Base-by-base conservation (phyloP, 1,284 basidiomycete species). In the Violaceomyces palustris region DNA sequence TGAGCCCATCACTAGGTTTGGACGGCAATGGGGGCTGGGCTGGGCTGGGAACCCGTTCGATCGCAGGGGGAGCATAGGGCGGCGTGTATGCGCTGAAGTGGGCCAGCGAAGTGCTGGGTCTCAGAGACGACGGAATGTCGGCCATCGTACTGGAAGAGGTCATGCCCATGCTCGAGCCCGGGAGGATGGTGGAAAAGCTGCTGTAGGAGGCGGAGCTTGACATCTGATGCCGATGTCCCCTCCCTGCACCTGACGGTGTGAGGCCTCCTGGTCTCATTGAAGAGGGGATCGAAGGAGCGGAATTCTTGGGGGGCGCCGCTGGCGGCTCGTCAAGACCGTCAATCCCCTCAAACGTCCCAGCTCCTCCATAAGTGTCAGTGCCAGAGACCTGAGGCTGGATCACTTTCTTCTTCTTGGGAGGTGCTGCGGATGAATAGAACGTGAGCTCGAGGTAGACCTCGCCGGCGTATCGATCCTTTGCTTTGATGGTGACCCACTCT, bases 401-500 rank as follows among this genome's bases (percentile, higher is more conserved):
- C 4, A 27, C 14, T n/a, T 51, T 50, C 35, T 61, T 64, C 28
- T 42, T 58, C 42, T 58, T 60, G 27, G 67, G 67, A 6, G 65
- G 64, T 12, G 67, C 64, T 10, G 54, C 63, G 19, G 64, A 52
- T 4, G 63, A 66, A 36, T 72, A 72, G 33, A 69, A 72, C 27
- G 70, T 72, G 32, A 72, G 61, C 43, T 72, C 70, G 39, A 72
- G 58, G 21, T 68, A 72, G 25, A 72, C 67, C 40, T 72, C 69
- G 26, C 70, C 70, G 14, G 64, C 62, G 35, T 67, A 71, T 10
- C 67, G 64, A 29, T 64, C 69, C 23, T 67, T 68, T 9, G 63
- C 52, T 33, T 57, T 61, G 50, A 72, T 65, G 17, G 62, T 85
- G 69, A 94, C 92, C 93, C 93, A 98, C 72, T 96, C 93, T n/a